Percentiles rank a stretch among this genome's conserved stretches.
These are phyloP conservation scores for Chaetomium sp. DNA, from an alignment of 2,329 filamentous ascomycete genomes.

Conservation along the genomic window DNA sequence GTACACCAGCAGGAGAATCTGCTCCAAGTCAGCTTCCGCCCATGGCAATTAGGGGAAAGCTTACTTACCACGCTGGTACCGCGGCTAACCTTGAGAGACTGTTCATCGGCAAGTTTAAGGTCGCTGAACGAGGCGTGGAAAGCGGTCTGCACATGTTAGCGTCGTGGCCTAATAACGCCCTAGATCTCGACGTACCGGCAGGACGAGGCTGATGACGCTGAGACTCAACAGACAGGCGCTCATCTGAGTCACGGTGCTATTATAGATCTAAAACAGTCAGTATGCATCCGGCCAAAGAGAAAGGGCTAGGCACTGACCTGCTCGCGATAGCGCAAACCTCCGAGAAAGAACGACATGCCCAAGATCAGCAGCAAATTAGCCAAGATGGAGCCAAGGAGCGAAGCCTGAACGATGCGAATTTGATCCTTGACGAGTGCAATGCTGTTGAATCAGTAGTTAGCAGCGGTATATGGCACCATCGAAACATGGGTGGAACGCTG, in stretches of 20 bases:
- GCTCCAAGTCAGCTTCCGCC: constrained; percentile 27
- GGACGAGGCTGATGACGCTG: constrained; percentile 83
- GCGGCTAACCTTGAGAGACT: constrained; percentile 82
- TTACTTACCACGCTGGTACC: constrained; percentile 78
- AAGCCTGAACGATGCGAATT: constrained; percentile 90
- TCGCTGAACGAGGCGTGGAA: constrained; percentile 86
- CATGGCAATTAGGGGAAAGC: constrained; percentile 8
- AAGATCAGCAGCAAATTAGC: constrained; percentile 86
- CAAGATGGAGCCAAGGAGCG: constrained; percentile 84
- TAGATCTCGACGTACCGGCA: constrained; percentile 61
- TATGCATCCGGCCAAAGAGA: not conserved
- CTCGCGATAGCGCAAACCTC: constrained; percentile 83
- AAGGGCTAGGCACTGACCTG: constrained; percentile 56
- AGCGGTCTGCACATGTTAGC: constrained; percentile 61
- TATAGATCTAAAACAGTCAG: constrained; percentile 68
- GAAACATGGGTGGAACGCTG: too few relatives aligned
- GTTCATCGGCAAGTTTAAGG: constrained; percentile 60
- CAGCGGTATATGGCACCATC: not conserved
- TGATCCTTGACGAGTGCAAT: constrained; percentile 79
- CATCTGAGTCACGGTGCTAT: constrained; percentile 94
- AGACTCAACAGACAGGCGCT: constrained; percentile 89
- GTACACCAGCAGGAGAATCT: constrained; percentile 80
- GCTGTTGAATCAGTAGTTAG: constrained; percentile 46
- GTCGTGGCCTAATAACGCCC: constrained; percentile 33
- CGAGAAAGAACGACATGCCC: constrained; percentile 88